Evolutionary conservation across 805 yeast genomes (phyloP).

Genomic region (Isabelozyma pseudorhagii): DNA sequence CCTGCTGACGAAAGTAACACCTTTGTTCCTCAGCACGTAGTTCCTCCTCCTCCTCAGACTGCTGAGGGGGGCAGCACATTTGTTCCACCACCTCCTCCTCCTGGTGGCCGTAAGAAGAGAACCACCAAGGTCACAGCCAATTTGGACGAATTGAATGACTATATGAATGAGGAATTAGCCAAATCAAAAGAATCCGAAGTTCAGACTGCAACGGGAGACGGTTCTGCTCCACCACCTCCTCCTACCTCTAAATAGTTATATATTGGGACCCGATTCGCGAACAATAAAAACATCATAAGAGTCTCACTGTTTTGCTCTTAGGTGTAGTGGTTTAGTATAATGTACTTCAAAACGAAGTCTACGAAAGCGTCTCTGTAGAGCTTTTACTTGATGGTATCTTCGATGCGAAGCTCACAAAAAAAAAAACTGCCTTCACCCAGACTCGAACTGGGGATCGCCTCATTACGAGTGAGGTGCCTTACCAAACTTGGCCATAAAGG

Average conservation of each 20-base stretch:
- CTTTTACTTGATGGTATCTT: too few relatives aligned
- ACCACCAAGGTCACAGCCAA: constrained; percentile 16
- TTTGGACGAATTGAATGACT: constrained; percentile 28
- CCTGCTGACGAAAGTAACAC: neutral
- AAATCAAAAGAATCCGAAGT: constrained; percentile 36
- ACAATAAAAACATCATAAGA: too few relatives aligned
- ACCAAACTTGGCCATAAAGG: constrained; percentile 1
- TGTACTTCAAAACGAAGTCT: too few relatives aligned
- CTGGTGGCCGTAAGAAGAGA: constrained; percentile 27
- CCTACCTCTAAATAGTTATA: constrained; percentile 19
- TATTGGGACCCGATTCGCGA: too few relatives aligned
- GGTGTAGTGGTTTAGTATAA: too few relatives aligned
- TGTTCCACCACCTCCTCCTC: constrained; percentile 16
- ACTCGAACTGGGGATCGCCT: constrained; percentile 1
- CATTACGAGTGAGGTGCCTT: constrained; percentile 2
- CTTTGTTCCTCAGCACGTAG: constrained; percentile 7
- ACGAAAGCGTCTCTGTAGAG: too few relatives aligned
- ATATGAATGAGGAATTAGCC: constrained; percentile 42
- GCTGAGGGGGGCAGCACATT: neutral
- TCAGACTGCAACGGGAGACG: constrained; percentile 3
- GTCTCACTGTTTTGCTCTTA: too few relatives aligned
- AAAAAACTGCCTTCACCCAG: neutral
- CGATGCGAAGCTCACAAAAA: too few relatives aligned
- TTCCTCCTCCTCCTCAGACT: constrained; percentile 4
- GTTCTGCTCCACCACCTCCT: constrained; percentile 25